Percentiles rank a stretch among this genome's conserved stretches.
Evolutionary conservation across 192 early-diverging fungal genomes (phyloP).

Genomic region (Pilaira anomala): DNA sequence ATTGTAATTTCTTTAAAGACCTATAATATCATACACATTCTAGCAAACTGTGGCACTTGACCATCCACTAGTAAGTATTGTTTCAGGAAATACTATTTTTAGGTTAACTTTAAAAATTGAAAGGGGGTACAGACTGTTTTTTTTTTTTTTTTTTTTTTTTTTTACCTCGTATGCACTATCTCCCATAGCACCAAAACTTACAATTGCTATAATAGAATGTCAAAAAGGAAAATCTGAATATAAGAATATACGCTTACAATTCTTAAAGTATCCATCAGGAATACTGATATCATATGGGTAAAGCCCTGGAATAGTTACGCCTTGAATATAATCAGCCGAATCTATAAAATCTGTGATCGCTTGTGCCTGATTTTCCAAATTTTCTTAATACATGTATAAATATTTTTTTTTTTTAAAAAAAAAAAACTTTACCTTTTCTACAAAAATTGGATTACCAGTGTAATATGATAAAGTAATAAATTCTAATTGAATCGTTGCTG

Average conservation of each 20-base stretch:
- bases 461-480: slow-evolving; percentile 74
- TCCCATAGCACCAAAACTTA: slow-evolving; percentile 40
- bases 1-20: no score
- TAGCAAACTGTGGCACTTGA: slow-evolving; percentile 7
- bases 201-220: slow-evolving; percentile 13
- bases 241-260: slow-evolving; percentile 4
- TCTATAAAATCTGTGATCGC: slow-evolving; percentile 19
- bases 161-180: slow-evolving; percentile 57
- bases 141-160: no score
- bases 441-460: slow-evolving; percentile 64
- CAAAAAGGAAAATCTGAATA: no score
- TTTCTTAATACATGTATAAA: neutral
- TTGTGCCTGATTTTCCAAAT: slow-evolving; percentile 8
- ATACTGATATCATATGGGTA: slow-evolving; percentile 51
- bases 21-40: slow-evolving; percentile 20
- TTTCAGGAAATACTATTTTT: slow-evolving; percentile 51
- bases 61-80: slow-evolving; percentile 43
- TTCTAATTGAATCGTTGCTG: slow-evolving; percentile 65
- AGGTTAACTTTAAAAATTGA: neutral
- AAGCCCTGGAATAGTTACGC: slow-evolving; percentile 45
- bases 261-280: slow-evolving; percentile 5
- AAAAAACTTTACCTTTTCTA: slow-evolving; percentile 42
- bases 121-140: neutral
- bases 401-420: neutral
- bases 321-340: neutral